A percentile compares a stretch with the other conserved stretches of the same genome.
phyloP scores from a whole-genome alignment of 2,329 filamentous ascomycete species.

The Colletotrichum theobromicola region DNA sequence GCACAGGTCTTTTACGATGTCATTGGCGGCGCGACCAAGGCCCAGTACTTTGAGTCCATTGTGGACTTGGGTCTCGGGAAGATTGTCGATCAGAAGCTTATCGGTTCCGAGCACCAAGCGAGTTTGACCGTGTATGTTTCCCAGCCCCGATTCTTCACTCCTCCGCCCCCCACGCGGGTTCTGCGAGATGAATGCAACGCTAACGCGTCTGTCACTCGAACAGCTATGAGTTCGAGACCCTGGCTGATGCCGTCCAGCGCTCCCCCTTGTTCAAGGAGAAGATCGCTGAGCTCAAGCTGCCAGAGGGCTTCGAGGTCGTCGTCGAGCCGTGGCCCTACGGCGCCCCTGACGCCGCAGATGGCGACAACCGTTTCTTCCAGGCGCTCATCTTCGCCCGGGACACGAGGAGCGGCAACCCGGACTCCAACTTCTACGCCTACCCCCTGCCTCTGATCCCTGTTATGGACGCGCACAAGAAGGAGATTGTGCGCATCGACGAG shows the following conservation, averaged over 20 bases:
- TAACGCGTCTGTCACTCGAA: not conserved
- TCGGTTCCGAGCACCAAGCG: constrained; percentile 33
- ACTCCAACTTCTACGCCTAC: constrained; percentile 56
- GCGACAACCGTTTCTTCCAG: constrained; percentile 35
- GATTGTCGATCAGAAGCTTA: constrained; percentile 29
- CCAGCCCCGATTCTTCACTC: not conserved
- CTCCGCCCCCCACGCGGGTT: not conserved
- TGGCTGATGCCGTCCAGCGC: constrained; percentile 32
- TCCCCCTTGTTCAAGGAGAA: constrained; percentile 36
- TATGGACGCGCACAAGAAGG: constrained; percentile 31
- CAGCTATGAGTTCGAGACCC: constrained; percentile 39
- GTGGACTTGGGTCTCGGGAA: constrained; percentile 33
- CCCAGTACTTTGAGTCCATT: constrained; percentile 38
- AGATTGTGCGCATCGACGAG: constrained; percentile 38
- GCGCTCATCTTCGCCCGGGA: constrained; percentile 37
- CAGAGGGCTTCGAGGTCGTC: constrained; percentile 36
- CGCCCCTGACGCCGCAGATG: constrained; percentile 32
- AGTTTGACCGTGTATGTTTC: constrained; percentile 33
- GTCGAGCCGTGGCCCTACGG: constrained; percentile 50
- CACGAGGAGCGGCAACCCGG: constrained; percentile 34
- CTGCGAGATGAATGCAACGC: not conserved
- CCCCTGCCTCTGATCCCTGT: constrained; percentile 53
- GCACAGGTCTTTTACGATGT: constrained; percentile 42
- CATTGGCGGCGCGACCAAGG: constrained; percentile 28
- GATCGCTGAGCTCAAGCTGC: constrained; percentile 31